Percentiles rank a stretch among this genome's conserved stretches.
Evolutionary conservation across 2,329 filamentous ascomycete species (phyloP).

Genomic region (Penicillium digitatum): DNA sequence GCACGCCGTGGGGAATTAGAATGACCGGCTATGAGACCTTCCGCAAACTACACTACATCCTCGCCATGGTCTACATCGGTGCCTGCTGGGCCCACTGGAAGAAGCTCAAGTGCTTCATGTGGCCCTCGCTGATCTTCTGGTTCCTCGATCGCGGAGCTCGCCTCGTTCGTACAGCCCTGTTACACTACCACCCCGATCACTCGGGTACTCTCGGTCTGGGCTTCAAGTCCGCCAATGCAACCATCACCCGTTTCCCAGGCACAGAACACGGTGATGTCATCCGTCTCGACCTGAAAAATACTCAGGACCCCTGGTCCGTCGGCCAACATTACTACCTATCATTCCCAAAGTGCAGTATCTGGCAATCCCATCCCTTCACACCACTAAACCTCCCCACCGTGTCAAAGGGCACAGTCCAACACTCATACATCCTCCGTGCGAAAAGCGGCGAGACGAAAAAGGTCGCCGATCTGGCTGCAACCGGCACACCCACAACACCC

Average conservation of each 20-base stretch:
- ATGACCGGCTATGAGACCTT: conserved; percentile 74
- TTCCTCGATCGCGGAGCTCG: conserved; percentile 60
- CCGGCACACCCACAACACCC: conserved; percentile 42
- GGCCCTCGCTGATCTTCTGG: conserved; percentile 63
- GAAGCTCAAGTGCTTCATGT: conserved; percentile 63
- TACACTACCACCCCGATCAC: conserved; percentile 48
- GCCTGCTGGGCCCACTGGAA: conserved; percentile 74
- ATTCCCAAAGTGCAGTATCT: conserved; percentile 63
- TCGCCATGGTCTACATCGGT: conserved; percentile 70
- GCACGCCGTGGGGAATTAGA: conserved; percentile 57
- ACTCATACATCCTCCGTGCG: conserved; percentile 47
- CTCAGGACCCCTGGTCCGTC: conserved; percentile 59
- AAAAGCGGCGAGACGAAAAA: conserved; percentile 38
- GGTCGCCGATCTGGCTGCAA: conserved; percentile 23
- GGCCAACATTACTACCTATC: conserved; percentile 70
- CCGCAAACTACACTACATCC: conserved; percentile 67
- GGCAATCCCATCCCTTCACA: conserved; percentile 71
- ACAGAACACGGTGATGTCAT: conserved; percentile 58
- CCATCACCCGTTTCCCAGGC: conserved; percentile 55
- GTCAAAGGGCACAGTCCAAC: conserved; percentile 20
- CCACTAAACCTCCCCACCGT: conserved; percentile 54
- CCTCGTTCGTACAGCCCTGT: conserved; percentile 53
- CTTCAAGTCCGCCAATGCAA: conserved; percentile 36
- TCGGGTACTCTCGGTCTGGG: conserved; percentile 6
- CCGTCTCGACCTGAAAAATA: conserved; percentile 62